These are phyloP conservation scores for Toxicodendron radicans DNA, from an alignment of 345 rosid species.

Conservation along the genomic window DNA sequence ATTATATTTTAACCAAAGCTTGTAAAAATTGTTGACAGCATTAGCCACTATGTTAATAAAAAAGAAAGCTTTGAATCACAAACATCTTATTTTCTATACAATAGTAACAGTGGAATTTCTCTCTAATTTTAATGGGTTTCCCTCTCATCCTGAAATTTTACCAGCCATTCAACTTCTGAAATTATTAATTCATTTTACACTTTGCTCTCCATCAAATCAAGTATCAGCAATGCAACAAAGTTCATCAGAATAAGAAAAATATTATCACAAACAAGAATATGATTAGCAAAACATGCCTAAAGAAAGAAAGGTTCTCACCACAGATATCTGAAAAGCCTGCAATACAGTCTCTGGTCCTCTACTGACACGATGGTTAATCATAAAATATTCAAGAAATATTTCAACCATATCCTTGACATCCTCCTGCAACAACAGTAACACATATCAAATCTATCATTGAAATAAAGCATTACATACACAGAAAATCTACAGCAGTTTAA, in stretches of 20 bases:
- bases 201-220: background rate
- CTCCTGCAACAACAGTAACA: constrained; percentile 51
- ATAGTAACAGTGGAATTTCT: background rate
- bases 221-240: background rate
- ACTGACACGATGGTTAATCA: constrained; percentile 60
- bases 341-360: constrained; percentile 55
- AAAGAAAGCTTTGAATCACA: background rate
- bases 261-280: background rate
- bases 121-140: background rate
- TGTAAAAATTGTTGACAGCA: background rate
- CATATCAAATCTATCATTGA: constrained; percentile 10
- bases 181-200: background rate
- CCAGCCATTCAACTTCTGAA: background rate
- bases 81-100: background rate
- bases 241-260: background rate
- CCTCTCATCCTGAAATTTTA: background rate
- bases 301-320: constrained; percentile 51
- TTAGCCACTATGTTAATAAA: background rate
- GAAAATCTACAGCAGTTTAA: background rate
- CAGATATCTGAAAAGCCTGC: constrained; percentile 85
- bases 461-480: background rate
- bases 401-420: constrained; percentile 56
- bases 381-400: constrained; percentile 64
- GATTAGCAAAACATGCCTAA: background rate
- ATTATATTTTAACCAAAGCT: background rate